Conservation (phyloP, 495 filamentous ascomycete genomes). For the Aspergillus hancockii region DNA sequence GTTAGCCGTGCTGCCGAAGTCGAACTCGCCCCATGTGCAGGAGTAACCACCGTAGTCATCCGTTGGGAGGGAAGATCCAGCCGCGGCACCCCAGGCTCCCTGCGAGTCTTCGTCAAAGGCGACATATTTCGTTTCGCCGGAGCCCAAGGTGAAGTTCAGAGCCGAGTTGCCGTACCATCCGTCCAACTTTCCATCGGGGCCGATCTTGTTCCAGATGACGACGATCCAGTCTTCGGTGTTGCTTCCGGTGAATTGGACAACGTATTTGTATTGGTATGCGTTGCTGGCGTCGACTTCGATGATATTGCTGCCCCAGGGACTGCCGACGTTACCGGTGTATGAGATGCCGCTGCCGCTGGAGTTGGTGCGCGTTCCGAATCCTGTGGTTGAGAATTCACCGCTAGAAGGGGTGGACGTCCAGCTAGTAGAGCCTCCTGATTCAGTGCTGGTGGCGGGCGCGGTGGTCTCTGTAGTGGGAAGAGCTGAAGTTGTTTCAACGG, state of each 20-base stretch:
- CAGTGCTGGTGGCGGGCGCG: constrained; percentile 10
- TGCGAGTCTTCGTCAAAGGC: constrained; percentile 52
- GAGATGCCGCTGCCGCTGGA: constrained; percentile 26
- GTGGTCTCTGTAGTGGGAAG: constrained; percentile 7
- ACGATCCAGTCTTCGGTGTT: constrained; percentile 39
- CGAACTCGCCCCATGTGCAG: constrained; percentile 50
- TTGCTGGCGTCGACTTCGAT: constrained; percentile 38
- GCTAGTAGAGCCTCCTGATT: constrained; percentile 8
- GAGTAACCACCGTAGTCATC: constrained; percentile 41
- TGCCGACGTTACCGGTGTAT: constrained; percentile 51
- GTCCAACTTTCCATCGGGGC: constrained; percentile 38
- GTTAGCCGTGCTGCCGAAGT: constrained; percentile 39
- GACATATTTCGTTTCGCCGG: constrained; percentile 45
- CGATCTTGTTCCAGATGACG: constrained; percentile 57
- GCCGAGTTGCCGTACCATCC: constrained; percentile 50
- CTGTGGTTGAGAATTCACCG: constrained; percentile 22
- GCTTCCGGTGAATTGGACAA: constrained; percentile 44
- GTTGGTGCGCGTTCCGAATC: constrained; percentile 23
- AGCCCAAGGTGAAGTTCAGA: constrained; percentile 43
- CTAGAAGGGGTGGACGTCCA: constrained; percentile 32
- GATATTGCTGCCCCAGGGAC: constrained; percentile 57
- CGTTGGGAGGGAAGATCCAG: constrained; percentile 33
- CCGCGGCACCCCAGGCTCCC: constrained; percentile 39
- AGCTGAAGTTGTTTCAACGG: constrained; percentile 2
- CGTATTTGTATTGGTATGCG: constrained; percentile 47